These are phyloP conservation scores for Colletotrichum tropicale DNA, from an alignment of 2,329 filamentous ascomycete genomes.

Conservation along the genomic window DNA sequence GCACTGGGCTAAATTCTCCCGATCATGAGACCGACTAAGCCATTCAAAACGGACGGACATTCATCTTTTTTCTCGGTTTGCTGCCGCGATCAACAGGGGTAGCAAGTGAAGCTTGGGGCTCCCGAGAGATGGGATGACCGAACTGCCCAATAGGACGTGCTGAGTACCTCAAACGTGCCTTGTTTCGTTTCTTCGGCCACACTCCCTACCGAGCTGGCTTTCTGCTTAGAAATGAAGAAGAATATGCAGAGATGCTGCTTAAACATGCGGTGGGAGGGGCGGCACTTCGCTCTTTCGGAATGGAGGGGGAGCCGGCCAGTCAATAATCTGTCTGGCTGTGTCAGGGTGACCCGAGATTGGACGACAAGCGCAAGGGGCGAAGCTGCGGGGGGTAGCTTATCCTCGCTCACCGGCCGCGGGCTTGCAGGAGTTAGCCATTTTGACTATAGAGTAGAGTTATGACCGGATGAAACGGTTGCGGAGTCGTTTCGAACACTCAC, in stretches of 20 bases:
- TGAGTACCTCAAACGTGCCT: constrained; percentile 3
- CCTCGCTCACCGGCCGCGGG: not conserved
- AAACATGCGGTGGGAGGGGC: not conserved
- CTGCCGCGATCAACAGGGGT: not conserved
- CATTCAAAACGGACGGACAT: not conserved
- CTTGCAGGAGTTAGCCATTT: not conserved
- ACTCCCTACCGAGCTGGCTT: not conserved
- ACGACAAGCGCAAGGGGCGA: not conserved
- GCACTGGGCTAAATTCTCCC: not conserved
- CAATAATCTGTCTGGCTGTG: not conserved
- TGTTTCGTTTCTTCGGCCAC: constrained; percentile 20
- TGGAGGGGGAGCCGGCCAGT: not conserved
- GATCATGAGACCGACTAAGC: constrained; percentile 8
- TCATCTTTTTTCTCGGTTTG: not conserved
- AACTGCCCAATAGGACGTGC: not conserved
- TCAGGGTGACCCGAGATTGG: not conserved
- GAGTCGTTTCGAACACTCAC: constrained; percentile 4
- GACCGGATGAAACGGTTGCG: constrained; percentile 12
- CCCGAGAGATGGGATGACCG: not conserved
- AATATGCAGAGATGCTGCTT: not conserved
- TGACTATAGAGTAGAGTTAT: not conserved
- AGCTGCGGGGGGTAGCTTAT: not conserved
- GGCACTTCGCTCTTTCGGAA: not conserved
- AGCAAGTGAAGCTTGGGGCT: constrained; percentile 8
- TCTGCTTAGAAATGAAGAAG: constrained; percentile 6